Percentiles rank a stretch among this genome's conserved stretches.
Conservation (phyloP, 371 early-diverging fungal genomes). For the Actinomucor elegans region DNA sequence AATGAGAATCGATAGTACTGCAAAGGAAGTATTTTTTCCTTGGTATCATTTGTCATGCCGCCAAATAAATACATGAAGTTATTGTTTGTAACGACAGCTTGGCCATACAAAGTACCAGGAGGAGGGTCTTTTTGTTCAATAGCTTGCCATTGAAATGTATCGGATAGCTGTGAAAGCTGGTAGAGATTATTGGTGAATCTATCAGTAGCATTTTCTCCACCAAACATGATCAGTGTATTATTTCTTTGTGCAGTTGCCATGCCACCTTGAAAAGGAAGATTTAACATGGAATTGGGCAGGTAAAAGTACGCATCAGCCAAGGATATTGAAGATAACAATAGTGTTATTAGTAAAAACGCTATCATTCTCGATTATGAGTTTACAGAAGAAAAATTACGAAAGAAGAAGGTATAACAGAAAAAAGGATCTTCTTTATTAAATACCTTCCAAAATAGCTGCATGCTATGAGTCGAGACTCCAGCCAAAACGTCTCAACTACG, state of each 20-base stretch:
- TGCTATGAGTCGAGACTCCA: too few relatives aligned
- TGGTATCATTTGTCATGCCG: slow-evolving; percentile 21
- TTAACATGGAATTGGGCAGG: slow-evolving; percentile 18
- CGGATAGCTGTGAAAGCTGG: slow-evolving; percentile 11
- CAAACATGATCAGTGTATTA: slow-evolving; percentile 27
- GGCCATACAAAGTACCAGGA: slow-evolving; percentile 17
- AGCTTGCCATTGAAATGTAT: slow-evolving; percentile 18
- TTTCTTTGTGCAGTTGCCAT: slow-evolving; percentile 25
- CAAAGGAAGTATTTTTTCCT: neutral
- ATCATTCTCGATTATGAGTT: too few relatives aligned
- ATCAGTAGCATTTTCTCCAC: slow-evolving; percentile 30
- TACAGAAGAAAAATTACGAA: too few relatives aligned
- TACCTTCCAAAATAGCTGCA: too few relatives aligned
- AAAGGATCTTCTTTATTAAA: too few relatives aligned
- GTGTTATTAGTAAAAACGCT: too few relatives aligned
- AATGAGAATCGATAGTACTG: slow-evolving; percentile 20
- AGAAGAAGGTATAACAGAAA: too few relatives aligned
- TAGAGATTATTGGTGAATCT: slow-evolving; percentile 23
- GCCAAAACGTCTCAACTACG: too few relatives aligned
- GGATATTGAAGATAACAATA: neutral
- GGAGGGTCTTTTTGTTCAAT: slow-evolving; percentile 21
- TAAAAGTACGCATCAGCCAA: slow-evolving; percentile 21
- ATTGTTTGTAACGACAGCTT: slow-evolving; percentile 21
- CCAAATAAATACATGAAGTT: slow-evolving; percentile 21
- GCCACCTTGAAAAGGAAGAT: slow-evolving; percentile 29